Evolutionary conservation across 1,284 basidiomycete genomes (phyloP).

Genomic region (Uromyces viciae-fabae): DNA sequence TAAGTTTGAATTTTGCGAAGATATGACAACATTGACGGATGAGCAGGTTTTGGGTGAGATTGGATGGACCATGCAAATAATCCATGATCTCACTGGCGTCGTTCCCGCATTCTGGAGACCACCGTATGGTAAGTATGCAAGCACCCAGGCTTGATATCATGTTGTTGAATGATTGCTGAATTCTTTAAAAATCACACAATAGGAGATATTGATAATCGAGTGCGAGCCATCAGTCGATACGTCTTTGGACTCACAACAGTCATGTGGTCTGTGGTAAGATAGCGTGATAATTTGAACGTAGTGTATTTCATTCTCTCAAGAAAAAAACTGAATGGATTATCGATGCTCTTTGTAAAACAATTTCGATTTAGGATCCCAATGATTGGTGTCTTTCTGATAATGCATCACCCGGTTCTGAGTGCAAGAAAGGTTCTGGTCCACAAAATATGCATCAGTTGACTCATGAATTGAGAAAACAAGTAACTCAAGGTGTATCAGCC

Average conservation of each 20-base stretch:
- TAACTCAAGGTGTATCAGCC: conserved; percentile 3
- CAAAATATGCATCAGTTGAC: conserved; percentile 34
- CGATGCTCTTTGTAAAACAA: too few species aligned
- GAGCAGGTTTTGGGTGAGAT: conserved; percentile 69
- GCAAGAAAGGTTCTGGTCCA: conserved; percentile 25
- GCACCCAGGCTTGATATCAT: background rate
- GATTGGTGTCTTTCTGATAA: conserved; percentile 43
- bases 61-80: conserved; percentile 76
- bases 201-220: conserved; percentile 44
- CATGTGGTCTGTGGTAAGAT: conserved; percentile 70
- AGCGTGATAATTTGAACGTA: background rate
- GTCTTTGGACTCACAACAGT: conserved; percentile 62
- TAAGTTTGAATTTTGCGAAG: conserved; percentile 52
- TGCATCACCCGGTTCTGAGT: conserved; percentile 29
- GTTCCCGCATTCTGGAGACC: conserved; percentile 58
- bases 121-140: conserved; percentile 67
- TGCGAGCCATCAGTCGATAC: conserved; percentile 30
- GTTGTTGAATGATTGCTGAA: too few species aligned
- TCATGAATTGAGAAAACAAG: background rate
- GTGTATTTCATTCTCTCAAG: background rate
- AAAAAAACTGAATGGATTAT: background rate
- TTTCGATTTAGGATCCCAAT: conserved; percentile 28
- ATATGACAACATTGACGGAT: conserved; percentile 71
- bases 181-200: background rate
- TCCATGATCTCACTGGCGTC: conserved; percentile 66